phyloP scores from a whole-genome alignment of 78 protist genomes.

The Mastigamoeba balamuthi region DNA sequence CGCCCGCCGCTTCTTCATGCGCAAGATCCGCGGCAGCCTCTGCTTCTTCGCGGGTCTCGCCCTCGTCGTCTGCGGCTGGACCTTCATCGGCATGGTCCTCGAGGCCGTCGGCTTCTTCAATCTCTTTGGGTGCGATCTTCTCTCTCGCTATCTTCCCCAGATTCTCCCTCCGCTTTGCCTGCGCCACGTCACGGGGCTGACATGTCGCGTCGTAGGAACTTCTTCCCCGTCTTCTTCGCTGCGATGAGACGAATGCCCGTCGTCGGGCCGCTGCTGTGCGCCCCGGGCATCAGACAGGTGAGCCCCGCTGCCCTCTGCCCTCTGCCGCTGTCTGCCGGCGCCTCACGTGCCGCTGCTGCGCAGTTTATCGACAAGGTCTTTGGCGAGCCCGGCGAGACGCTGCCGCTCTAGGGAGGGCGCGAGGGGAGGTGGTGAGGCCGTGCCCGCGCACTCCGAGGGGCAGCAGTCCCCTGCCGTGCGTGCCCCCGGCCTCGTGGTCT shows the following conservation, averaged over 20 bases:
- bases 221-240: slow-evolving; percentile 12
- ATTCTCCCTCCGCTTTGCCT: neutral
- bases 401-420: neutral
- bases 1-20: slow-evolving; percentile 7
- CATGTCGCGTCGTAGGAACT: neutral
- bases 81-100: neutral
- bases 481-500: too few relatives aligned
- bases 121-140: slow-evolving; percentile 17
- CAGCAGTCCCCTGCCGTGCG: too few relatives aligned
- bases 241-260: slow-evolving; percentile 7
- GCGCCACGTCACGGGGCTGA: neutral
- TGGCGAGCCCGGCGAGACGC: neutral
- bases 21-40: slow-evolving; percentile 4
- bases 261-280: neutral
- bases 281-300: neutral
- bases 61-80: slow-evolving; percentile 16
- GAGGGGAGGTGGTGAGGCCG: neutral
- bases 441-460: neutral
- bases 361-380: neutral
- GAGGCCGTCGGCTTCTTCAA: slow-evolving; percentile 23
- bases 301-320: neutral
- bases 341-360: too few relatives aligned
- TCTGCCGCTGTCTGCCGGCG: too few relatives aligned
- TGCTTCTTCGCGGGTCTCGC: slow-evolving; percentile 21
- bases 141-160: neutral